Conservation (phyloP, 371 early-diverging fungal species). For the Circinella umbellata region DNA sequence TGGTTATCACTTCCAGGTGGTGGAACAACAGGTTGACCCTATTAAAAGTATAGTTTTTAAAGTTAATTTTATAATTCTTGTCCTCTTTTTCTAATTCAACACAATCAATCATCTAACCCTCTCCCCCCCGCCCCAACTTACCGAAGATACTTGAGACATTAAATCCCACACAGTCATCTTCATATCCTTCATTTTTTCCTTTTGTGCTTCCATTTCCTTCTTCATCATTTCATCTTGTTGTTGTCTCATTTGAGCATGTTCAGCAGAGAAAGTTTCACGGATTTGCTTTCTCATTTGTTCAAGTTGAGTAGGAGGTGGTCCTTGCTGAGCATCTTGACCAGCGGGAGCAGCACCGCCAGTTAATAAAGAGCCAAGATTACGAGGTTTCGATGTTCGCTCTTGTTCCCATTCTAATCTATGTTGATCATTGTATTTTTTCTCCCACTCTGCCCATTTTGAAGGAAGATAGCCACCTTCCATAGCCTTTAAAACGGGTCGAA, state of each 20-base stretch:
- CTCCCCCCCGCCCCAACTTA: conserved; percentile 21
- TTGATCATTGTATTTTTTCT: conserved; percentile 67
- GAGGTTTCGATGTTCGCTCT: conserved; percentile 62
- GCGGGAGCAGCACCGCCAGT: conserved; percentile 28
- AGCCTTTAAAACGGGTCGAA: conserved; percentile 69
- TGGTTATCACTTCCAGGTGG: conserved; percentile 17
- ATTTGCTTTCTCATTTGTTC: conserved; percentile 63
- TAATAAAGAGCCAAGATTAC: conserved; percentile 50
- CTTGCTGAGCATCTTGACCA: conserved; percentile 23
- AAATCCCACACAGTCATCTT: conserved; percentile 76
- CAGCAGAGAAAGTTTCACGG: conserved; percentile 61
- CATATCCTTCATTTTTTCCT: conserved; percentile 66
- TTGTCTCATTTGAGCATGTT: conserved; percentile 58
- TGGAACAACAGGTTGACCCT: conserved; percentile 28
- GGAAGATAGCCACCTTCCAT: conserved; percentile 76
- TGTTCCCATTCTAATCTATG: conserved; percentile 75
- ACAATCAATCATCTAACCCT: background rate
- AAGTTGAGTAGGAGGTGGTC: conserved; percentile 58
- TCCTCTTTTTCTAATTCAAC: background rate
- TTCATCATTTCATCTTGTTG: conserved; percentile 60
- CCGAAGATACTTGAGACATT: conserved; percentile 57
- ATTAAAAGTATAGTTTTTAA: background rate
- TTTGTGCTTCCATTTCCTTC: conserved; percentile 60
- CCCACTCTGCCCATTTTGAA: conserved; percentile 73
- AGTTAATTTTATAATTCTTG: no score